A percentile compares a stretch with the other conserved stretches of the same genome.
Evolutionary conservation across 2,329 filamentous ascomycete genomes (phyloP).

Genomic region (Chaetomium sp.): DNA sequence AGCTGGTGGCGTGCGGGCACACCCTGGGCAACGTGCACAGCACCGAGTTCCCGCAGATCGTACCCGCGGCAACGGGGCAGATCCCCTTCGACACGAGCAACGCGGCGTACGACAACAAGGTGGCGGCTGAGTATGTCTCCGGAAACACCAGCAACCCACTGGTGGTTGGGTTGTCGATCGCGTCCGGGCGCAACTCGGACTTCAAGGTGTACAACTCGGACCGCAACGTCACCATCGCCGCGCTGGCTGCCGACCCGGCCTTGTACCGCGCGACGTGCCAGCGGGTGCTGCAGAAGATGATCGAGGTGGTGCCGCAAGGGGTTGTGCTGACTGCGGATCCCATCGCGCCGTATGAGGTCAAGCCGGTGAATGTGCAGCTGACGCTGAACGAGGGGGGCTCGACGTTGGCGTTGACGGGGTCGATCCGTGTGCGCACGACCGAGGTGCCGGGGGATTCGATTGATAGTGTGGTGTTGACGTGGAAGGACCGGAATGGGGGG

Average conservation of each 20-base stretch:
- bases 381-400: slow-evolving; percentile 43
- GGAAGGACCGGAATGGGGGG: slow-evolving; percentile 49
- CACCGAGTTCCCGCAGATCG: slow-evolving; percentile 46
- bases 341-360: slow-evolving; percentile 51
- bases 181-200: slow-evolving; percentile 44
- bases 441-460: slow-evolving; percentile 37
- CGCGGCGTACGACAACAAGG: slow-evolving; percentile 47
- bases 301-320: slow-evolving; percentile 49
- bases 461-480: slow-evolving; percentile 44
- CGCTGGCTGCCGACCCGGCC: slow-evolving; percentile 36
- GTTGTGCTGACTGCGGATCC: slow-evolving; percentile 43
- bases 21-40: slow-evolving; percentile 54
- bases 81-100: slow-evolving; percentile 42
- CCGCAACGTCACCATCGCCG: slow-evolving; percentile 46
- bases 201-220: slow-evolving; percentile 51
- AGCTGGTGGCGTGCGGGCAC: slow-evolving; percentile 55
- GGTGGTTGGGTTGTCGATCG: slow-evolving; percentile 44
- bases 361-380: slow-evolving; percentile 52
- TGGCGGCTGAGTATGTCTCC: slow-evolving; percentile 51
- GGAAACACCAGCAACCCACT: slow-evolving; percentile 50
- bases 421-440: slow-evolving; percentile 52
- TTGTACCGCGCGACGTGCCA: slow-evolving; percentile 44
- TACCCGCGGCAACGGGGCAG: slow-evolving; percentile 39
- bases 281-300: slow-evolving; percentile 51
- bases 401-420: slow-evolving; percentile 45